Base-by-base conservation (phyloP, 2,329 filamentous ascomycete species). In the Hymenoscyphus repandus region DNA sequence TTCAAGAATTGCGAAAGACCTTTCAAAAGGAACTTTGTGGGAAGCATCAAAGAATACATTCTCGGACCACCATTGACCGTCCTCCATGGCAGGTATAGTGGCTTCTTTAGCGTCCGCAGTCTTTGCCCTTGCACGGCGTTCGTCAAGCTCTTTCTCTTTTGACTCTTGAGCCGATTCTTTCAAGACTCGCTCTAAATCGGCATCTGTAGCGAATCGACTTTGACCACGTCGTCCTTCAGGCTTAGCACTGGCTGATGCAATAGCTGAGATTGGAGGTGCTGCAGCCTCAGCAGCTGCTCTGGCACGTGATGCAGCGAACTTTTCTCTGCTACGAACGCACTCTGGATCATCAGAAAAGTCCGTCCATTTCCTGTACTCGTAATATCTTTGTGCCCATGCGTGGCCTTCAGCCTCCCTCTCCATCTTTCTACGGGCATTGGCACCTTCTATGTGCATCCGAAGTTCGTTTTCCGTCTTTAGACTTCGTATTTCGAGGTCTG, bases 41-140 rank as follows among this genome's bases (percentile, higher is more conserved):
- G 84, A 83, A 3, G 72, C 78, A 64, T 92, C 86, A 39, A 77
- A 73, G 60, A 83, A 90, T 43, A 77, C 72, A 17, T 74, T 74
- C 47, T 77, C 74, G 36, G 78, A 69, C 47, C 77, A 79, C 54
- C 86, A 79, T 47, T 83, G 75, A 9, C 76, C 71, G 7, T 76
- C 78, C 71, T 82, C 78, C 77, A 90, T 86, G 50, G 82, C 74
- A 0, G 88, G 88, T 43, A 92, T 81, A 3, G 78, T 74, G 0
- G 88, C 88, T 66, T 92, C 88, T 63, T 88, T 90, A 40, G 88
- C 85, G 56, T 80, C 86, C 54, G 87, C 84, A 52, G 84, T 83
- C 62, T 85, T 84, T 48, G 86, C 82, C 63, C 85, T 82, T 57
- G 82, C 78, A 32, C 79, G 79, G 47, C 79, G 73, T 41, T 75